Conservation (phyloP, 257 asterid species). For the Plantago ovata region DNA sequence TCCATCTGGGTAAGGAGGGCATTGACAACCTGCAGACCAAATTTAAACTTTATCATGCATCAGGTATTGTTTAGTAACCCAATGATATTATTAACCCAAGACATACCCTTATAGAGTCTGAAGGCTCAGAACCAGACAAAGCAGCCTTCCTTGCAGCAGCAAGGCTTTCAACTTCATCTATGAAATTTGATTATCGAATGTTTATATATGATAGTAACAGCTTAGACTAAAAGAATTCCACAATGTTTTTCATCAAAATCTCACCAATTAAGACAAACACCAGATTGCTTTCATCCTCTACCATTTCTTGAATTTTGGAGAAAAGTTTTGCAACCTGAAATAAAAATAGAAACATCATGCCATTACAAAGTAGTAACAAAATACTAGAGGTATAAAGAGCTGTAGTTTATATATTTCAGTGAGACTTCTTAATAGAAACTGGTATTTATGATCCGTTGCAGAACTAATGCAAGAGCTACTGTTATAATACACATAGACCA, state of each 20-base stretch:
- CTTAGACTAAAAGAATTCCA: constrained; percentile 3
- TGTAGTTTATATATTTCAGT: not conserved
- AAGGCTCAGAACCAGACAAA: constrained; percentile 98
- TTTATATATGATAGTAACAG: constrained; percentile 14
- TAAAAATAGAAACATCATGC: constrained; percentile 16
- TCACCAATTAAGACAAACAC: constrained; percentile 97
- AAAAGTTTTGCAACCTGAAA: constrained; percentile 92
- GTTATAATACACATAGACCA: not conserved
- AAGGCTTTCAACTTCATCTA: constrained; percentile 99
- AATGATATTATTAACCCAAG: constrained; percentile 20
- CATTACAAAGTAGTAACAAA: not conserved
- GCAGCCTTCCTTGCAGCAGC: constrained; percentile 99
- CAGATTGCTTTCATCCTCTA: constrained; percentile 85
- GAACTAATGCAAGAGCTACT: constrained; percentile 3
- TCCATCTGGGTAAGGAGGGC: constrained; percentile 96
- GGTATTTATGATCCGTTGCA: constrained; percentile 4
- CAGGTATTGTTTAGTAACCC: constrained; percentile 14
- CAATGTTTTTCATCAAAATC: constrained; percentile 25
- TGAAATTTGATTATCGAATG: constrained; percentile 19
- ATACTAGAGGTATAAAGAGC: too few species aligned
- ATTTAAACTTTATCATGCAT: constrained; percentile 21
- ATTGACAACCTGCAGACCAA: constrained; percentile 81
- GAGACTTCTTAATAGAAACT: not conserved
- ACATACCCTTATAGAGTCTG: constrained; percentile 94
- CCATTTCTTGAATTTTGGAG: constrained; percentile 93